Evolutionary conservation across 2,329 filamentous ascomycete species (phyloP).

Genomic region (Colletotrichum tabaci): DNA sequence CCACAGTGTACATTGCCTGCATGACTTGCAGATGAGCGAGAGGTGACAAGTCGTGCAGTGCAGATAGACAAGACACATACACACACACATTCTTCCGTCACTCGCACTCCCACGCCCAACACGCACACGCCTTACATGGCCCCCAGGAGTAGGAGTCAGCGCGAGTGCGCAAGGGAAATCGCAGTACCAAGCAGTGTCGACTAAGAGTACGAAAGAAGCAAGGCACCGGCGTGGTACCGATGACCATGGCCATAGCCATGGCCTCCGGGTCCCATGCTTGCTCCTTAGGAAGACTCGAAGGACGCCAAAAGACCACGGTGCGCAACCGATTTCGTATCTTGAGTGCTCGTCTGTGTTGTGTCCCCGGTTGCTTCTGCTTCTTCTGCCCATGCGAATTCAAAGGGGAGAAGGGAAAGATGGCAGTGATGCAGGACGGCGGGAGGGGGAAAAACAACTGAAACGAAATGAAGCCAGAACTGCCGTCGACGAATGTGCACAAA

Average conservation of each 20-base stretch:
- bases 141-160: constrained; percentile 5
- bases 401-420: constrained; percentile 8
- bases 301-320: constrained; percentile 2
- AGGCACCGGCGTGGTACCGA: constrained; percentile 30
- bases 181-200: constrained; percentile 19
- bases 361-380: background rate
- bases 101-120: constrained; percentile 23
- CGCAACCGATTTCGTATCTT: constrained; percentile 6
- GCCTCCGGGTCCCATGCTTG: too few species aligned
- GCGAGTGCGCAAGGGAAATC: background rate
- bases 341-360: background rate
- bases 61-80: constrained; percentile 21
- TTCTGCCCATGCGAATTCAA: constrained; percentile 8
- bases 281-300: constrained; percentile 12
- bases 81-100: background rate
- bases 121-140: constrained; percentile 15
- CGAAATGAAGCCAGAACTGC: constrained; percentile 19
- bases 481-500: constrained; percentile 35
- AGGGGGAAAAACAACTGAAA: constrained; percentile 4
- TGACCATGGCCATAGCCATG: too few species aligned
- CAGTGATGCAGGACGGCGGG: constrained; percentile 12
- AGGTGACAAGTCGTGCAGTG: constrained; percentile 38
- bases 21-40: constrained; percentile 34
- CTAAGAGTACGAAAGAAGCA: constrained; percentile 17
- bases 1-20: constrained; percentile 36